phyloP scores from a whole-genome alignment of 108 stramenopile species.

The Ochromonas danica region DNA sequence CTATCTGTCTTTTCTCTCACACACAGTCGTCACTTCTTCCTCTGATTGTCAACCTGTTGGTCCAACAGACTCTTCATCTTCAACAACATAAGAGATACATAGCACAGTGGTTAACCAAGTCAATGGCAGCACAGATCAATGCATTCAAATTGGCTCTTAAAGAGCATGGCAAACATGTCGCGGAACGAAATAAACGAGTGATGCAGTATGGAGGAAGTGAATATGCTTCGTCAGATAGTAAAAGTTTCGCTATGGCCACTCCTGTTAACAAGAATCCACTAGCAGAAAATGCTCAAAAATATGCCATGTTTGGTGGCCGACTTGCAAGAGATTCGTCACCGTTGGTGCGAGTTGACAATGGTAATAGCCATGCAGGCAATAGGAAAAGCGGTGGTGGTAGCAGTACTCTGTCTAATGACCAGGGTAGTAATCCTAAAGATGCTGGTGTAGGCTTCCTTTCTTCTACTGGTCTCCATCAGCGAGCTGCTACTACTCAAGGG shows the following conservation, averaged over 20 bases:
- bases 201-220: constrained; percentile 5
- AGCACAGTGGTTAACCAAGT: background rate
- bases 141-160: background rate
- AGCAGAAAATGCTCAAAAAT: no score
- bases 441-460: background rate
- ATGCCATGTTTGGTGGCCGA: constrained; percentile 5
- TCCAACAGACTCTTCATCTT: background rate
- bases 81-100: background rate
- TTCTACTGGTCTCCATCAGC: background rate
- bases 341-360: background rate
- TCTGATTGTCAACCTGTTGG: background rate
- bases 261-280: no score
- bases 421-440: background rate
- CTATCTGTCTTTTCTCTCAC: no score
- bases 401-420: background rate
- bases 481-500: background rate
- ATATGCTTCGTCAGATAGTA: background rate
- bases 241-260: background rate
- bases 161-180: constrained; percentile 21
- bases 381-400: background rate
- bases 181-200: constrained; percentile 15
- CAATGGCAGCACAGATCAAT: background rate
- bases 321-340: background rate
- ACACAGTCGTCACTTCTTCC: no score
- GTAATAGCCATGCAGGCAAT: background rate